Evolutionary conservation across 805 yeast genomes (phyloP).

Genomic region (Wickerhamomyces queroliae): DNA sequence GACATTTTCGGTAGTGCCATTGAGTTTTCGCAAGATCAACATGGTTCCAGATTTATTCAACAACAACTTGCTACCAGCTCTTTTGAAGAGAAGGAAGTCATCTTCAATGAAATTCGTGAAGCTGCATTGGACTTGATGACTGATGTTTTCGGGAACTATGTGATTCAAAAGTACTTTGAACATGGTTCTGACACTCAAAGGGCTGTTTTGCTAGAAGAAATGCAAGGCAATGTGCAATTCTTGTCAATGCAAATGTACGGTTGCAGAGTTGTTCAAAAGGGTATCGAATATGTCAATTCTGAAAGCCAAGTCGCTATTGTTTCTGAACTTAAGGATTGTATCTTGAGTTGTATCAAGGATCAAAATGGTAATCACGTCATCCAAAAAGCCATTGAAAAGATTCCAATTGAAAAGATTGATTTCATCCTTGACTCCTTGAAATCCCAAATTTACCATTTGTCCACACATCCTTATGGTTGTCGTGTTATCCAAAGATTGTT

Average conservation of each 20-base stretch:
- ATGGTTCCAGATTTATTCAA: constrained; percentile 95
- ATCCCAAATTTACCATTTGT: constrained; percentile 70
- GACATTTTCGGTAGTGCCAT: constrained; percentile 83
- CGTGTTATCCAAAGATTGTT: constrained; percentile 90
- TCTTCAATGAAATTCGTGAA: constrained; percentile 79
- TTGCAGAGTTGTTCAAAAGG: constrained; percentile 94
- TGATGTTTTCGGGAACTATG: constrained; percentile 97
- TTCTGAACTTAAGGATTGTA: constrained; percentile 59
- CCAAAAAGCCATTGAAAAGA: constrained; percentile 86
- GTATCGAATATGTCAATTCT: constrained; percentile 64
- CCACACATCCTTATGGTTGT: constrained; percentile 97
- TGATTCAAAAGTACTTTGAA: constrained; percentile 91
- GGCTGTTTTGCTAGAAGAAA: constrained; percentile 56
- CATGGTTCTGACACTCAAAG: constrained; percentile 68
- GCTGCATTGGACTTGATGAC: constrained; percentile 77
- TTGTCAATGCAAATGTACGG: constrained; percentile 95
- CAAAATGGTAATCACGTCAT: constrained; percentile 98
- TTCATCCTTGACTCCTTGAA: constrained; percentile 70
- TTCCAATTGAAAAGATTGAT: constrained; percentile 63
- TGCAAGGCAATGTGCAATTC: constrained; percentile 69
- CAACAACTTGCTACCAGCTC: constrained; percentile 67
- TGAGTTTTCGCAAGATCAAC: constrained; percentile 93
- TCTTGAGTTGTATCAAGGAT: constrained; percentile 74
- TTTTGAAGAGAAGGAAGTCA: constrained; percentile 67
- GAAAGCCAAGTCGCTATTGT: constrained; percentile 65